Evolutionary conservation across 805 yeast species (phyloP), one percentile per base, ranked within the genome.

Genomic region (Candida peoriensis): DNA sequence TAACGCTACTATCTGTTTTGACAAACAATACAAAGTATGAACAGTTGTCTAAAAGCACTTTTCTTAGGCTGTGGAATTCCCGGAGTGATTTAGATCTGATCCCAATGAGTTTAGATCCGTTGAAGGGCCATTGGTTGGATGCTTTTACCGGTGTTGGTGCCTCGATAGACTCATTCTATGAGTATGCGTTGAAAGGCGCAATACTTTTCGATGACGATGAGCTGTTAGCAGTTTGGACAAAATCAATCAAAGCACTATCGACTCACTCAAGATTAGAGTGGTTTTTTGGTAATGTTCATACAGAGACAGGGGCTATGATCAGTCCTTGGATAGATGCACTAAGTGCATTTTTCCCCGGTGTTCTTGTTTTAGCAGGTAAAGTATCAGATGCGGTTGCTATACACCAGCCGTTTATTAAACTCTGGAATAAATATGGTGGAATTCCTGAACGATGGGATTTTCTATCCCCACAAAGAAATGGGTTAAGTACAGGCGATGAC

Each of bases 361-460:
- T 89, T 15, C 81, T 81, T 50, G 95, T 83, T 0, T 58, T 89
- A 4, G 76, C 78, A 3, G 97, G 97, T 1, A 81, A 82, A 38
- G 42, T 89, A 1, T 54, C 64, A 4, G 81, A 76, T 46, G 95
- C 96, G 0, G 63, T 74, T 1, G 55, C 61, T 16, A 63, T 74
- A 15, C 90, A 88, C 57, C 41, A 73, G 32, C 64, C 80, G 11
- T 86, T 65, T 50, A 60, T 78, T 47, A 87, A 88, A 48, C 55
- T 88, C 4, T 89, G 96, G 96, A 71, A 81, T 54, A 64, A 70
- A 12, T 89, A 72, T 55, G 88, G 81, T 10, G 81, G 79, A 36
- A 74, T 89, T 9, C 97, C 97, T 0, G 97, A 89, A 57, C 64
- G 97, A 32, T 90, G 96, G 96, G 66, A 71, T 33, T 69, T 63